Evolutionary conservation across 371 early-diverging fungal genomes (phyloP).

Genomic region (Rhizopus arrhizus): DNA sequence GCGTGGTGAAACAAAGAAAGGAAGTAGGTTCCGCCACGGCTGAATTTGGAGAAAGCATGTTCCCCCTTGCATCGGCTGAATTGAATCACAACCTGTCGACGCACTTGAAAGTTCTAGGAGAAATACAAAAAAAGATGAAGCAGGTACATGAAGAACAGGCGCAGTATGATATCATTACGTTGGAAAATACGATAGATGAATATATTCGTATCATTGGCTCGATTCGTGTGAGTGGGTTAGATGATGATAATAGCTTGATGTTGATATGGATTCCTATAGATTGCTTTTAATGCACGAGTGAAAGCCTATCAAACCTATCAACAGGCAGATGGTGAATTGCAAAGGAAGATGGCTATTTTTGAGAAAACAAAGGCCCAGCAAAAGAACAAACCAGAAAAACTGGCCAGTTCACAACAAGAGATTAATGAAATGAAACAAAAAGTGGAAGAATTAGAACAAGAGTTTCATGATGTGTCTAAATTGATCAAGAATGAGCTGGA

Average conservation of each 20-base stretch:
- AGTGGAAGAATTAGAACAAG: constrained; percentile 56
- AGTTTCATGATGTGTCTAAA: constrained; percentile 75
- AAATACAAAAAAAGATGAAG: constrained; percentile 79
- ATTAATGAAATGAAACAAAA: constrained; percentile 66
- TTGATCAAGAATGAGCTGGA: constrained; percentile 77
- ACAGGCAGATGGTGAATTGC: constrained; percentile 65
- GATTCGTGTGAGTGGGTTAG: constrained; percentile 55
- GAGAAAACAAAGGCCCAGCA: constrained; percentile 64
- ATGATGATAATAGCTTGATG: background rate
- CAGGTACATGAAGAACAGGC: constrained; percentile 76
- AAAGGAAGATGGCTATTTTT: constrained; percentile 60
- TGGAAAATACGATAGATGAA: constrained; percentile 84
- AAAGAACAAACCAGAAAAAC: constrained; percentile 67
- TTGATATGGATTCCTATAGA: constrained; percentile 22
- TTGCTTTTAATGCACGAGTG: constrained; percentile 75
- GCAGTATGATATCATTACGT: constrained; percentile 69
- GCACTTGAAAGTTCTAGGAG: constrained; percentile 67
- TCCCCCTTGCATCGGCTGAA: constrained; percentile 76
- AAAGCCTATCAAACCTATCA: constrained; percentile 75
- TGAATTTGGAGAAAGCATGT: constrained; percentile 87
- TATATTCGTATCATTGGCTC: constrained; percentile 87
- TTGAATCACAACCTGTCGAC: constrained; percentile 65
- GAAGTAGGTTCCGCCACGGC: constrained; percentile 75
- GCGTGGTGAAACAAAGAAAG: constrained; percentile 78
- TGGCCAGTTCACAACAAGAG: constrained; percentile 65